A percentile compares a stretch with the other conserved stretches of the same genome.
phyloP scores from a whole-genome alignment of 1,284 basidiomycete species.

The Malassezia japonica region DNA sequence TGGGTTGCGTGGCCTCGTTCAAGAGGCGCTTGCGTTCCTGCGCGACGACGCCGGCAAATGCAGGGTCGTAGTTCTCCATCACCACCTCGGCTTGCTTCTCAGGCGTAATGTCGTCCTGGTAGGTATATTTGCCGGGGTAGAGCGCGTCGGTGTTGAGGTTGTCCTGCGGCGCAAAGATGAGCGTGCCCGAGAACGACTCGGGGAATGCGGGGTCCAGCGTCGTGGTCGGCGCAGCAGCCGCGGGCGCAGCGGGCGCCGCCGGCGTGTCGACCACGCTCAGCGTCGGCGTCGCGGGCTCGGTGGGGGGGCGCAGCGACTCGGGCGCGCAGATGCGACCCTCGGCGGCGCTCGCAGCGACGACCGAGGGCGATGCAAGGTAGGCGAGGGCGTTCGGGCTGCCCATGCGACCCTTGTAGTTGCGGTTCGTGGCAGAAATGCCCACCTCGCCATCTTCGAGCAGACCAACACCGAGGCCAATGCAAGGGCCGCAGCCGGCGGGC shows the following conservation, averaged over 20 bases:
- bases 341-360: constrained; percentile 88
- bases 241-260: constrained; percentile 18
- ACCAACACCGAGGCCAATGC: constrained; percentile 89
- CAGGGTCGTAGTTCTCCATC: constrained; percentile 88
- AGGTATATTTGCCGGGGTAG: constrained; percentile 99
- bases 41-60: constrained; percentile 68
- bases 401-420: constrained; percentile 99
- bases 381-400: constrained; percentile 87
- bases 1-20: background rate
- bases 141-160: constrained; percentile 97
- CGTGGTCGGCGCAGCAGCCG: constrained; percentile 30
- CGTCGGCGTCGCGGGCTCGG: constrained; percentile 38
- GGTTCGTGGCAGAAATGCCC: constrained; percentile 93
- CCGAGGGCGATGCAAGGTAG: constrained; percentile 89
- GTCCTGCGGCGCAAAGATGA: constrained; percentile 89
- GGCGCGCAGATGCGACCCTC: constrained; percentile 86
- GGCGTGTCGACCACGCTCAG: constrained; percentile 22
- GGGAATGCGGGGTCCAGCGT: constrained; percentile 56
- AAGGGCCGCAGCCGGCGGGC: constrained; percentile 93
- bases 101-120: constrained; percentile 97
- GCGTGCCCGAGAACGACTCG: constrained; percentile 65
- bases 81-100: constrained; percentile 90
- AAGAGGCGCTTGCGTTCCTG: constrained; percentile 51
- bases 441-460: constrained; percentile 85
- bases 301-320: constrained; percentile 57